These are phyloP conservation scores for Comarum palustre DNA, from an alignment of 306 rosid genomes.

Conservation along the genomic window DNA sequence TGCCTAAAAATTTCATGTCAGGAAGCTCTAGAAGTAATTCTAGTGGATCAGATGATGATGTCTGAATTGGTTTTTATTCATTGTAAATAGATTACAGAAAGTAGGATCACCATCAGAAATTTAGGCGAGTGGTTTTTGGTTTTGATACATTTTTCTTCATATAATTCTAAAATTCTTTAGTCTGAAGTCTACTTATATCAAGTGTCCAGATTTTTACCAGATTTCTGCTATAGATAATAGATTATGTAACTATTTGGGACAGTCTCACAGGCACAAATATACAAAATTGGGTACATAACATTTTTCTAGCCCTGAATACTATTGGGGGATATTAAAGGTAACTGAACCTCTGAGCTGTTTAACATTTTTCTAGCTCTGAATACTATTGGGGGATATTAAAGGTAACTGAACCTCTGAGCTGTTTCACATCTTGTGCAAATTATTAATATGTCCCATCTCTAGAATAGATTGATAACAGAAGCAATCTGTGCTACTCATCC, in stretches of 20 bases:
- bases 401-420: constrained; percentile 5
- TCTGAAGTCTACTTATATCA: not conserved
- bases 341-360: not conserved
- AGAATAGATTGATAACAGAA: not conserved
- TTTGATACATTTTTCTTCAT: not conserved
- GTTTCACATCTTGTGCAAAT: constrained; percentile 15
- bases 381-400: not conserved
- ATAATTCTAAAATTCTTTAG: not conserved
- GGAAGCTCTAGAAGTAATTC: constrained; percentile 34
- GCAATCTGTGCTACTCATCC: constrained; percentile 13
- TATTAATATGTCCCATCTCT: constrained; percentile 12
- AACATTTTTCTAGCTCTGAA: constrained; percentile 1
- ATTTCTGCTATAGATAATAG: not conserved
- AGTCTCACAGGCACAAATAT: constrained; percentile 4
- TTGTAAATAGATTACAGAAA: constrained; percentile 11
- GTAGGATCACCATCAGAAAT: constrained; percentile 1
- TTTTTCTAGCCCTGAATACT: not conserved
- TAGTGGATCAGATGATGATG: constrained; percentile 38
- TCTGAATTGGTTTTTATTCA: constrained; percentile 11
- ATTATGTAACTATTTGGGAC: not conserved
- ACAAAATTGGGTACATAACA: constrained; percentile 1
- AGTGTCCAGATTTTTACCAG: constrained; percentile 7
- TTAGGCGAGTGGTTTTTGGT: not conserved
- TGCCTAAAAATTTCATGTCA: constrained; percentile 48
- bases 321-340: not conserved